Evolutionary conservation across 2,329 filamentous ascomycete genomes (phyloP).

Genomic region (Catunica adiposa): DNA sequence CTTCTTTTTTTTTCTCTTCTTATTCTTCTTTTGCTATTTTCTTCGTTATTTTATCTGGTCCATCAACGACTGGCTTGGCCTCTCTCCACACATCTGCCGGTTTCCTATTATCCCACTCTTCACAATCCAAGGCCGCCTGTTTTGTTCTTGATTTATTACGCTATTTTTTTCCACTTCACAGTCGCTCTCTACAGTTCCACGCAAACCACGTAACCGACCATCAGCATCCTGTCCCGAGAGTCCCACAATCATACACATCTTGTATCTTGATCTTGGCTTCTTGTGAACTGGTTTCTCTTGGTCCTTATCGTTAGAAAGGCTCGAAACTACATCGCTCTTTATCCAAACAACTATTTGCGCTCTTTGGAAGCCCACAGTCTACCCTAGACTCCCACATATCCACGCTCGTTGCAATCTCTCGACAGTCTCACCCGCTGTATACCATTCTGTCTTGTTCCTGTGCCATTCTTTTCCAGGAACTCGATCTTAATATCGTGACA

Average conservation of each 20-base stretch:
- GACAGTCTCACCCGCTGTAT: background rate
- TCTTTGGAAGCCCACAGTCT: constrained; percentile 12
- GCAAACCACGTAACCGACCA: constrained; percentile 23
- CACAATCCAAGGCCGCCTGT: background rate
- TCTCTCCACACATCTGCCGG: constrained; percentile 17
- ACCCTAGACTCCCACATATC: background rate
- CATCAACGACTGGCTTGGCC: constrained; percentile 5
- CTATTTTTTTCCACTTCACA: constrained; percentile 22
- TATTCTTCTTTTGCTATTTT: constrained; percentile 21
- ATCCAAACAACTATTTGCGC: constrained; percentile 11
- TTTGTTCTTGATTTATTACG: constrained; percentile 14
- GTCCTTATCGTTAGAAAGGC: background rate
- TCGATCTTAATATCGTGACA: background rate
- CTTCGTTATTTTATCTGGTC: constrained; percentile 19
- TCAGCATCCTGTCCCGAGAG: constrained; percentile 20
- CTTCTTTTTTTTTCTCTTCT: constrained; percentile 17
- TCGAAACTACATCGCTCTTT: background rate
- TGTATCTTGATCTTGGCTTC: constrained; percentile 4
- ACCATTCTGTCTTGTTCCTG: background rate
- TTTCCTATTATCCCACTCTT: constrained; percentile 18
- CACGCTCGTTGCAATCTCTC: background rate
- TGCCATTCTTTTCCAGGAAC: constrained; percentile 16
- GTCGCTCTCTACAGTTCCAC: constrained; percentile 33
- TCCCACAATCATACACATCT: constrained; percentile 15
- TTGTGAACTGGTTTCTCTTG: background rate